Evolutionary conservation across 768 basidiomycete species (phyloP), one percentile per base, ranked within the genome.

Genomic region (Auricularia cornea): DNA sequence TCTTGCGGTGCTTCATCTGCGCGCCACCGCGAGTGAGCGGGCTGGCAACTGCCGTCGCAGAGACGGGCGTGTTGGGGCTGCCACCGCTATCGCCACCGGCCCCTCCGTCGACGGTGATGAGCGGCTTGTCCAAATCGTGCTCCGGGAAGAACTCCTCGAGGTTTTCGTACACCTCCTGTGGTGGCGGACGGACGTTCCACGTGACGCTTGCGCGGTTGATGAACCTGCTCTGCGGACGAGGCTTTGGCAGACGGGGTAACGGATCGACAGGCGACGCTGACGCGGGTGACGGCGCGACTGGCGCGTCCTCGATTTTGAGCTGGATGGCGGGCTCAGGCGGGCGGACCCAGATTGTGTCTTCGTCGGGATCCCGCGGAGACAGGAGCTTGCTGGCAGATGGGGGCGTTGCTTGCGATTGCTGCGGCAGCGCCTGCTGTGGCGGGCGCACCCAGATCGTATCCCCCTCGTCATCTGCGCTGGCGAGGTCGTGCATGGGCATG

Each of bases 141-240:
- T 90, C 88, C 0, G 96, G 95, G 81, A 99, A 99, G 79, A 92
- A 98, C 65, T 89, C 87, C 68, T 98, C 92, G 8, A 99, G 81
- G 63, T 90, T 86, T 52, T 98, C 90, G 71, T 94, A 93, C 52
- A 99, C 89, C 68, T 91, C 90, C 76, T 98, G 97, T 0, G 94
- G 86, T 52, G 88, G 85, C 32, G 95, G 95, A 68, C 94, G 90
- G 65, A 88, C 86, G 38, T 91, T 90, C 94, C 93, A 97, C 28
- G 89, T 88, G 62, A 83, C 81, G 68, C 85, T 87, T 65, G 81
- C 78, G 61, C 78, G 79, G 65, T 83, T 80, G 18, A 81, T 84
- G 67, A 92, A 89, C 4, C 85, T 84, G 68, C 81, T 88, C 51
- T 64, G 66, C 18, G 73, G 70, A n/a, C 63, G 67, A 3, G 67